A percentile compares a stretch with the other conserved stretches of the same genome.
Evolutionary conservation across 139 green algal genomes (phyloP).

Genomic region (Chara braunii): DNA sequence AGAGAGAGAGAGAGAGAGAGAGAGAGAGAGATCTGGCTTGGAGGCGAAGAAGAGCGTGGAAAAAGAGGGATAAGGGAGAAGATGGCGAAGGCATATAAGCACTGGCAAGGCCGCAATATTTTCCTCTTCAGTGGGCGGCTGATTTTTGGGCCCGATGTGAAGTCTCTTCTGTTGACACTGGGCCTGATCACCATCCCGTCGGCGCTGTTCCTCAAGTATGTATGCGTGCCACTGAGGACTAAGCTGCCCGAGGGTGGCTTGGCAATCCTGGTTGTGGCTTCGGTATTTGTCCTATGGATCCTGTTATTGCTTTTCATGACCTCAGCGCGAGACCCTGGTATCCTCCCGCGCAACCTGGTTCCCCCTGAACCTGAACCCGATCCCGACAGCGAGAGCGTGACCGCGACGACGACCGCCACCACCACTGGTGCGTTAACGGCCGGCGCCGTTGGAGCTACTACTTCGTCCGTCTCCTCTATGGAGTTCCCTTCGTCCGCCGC

Average conservation of each 20-base stretch:
- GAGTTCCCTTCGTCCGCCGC: neutral
- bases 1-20: no score
- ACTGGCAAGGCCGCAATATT: no score
- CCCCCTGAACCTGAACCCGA: slow-evolving; percentile 49
- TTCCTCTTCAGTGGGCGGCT: slow-evolving; percentile 26
- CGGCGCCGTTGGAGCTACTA: neutral
- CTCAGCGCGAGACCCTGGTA: slow-evolving; percentile 76
- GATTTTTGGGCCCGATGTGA: slow-evolving; percentile 36
- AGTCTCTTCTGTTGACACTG: slow-evolving; percentile 27
- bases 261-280: slow-evolving; percentile 9
- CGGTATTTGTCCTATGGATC: slow-evolving; percentile 25
- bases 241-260: slow-evolving; percentile 10
- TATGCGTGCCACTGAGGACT: neutral
- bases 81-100: no score
- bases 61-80: no score
- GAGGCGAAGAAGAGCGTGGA: no score
- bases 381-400: no score
- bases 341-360: slow-evolving; percentile 64
- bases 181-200: slow-evolving; percentile 25
- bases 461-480: neutral
- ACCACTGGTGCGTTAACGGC: neutral
- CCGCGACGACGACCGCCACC: neutral
- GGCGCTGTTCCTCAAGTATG: slow-evolving; percentile 32
- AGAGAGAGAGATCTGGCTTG: no score
- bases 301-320: slow-evolving; percentile 53